These are phyloP conservation scores for Glycine latifolia DNA, from an alignment of 306 rosid genomes.

Conservation along the genomic window DNA sequence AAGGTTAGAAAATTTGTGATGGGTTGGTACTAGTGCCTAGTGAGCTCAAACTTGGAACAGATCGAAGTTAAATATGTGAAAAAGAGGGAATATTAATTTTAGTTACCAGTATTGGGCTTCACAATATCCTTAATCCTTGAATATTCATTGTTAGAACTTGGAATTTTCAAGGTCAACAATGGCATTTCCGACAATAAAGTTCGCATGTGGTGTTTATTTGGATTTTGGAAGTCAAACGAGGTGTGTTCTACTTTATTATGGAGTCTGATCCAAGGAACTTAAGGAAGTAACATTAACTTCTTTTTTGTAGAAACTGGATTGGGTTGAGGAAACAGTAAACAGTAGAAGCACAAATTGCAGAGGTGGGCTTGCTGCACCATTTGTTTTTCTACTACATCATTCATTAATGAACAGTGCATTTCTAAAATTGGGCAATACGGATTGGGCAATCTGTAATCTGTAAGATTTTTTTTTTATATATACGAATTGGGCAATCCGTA, in stretches of 20 bases:
- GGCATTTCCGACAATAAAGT: neutral
- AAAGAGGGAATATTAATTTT: neutral
- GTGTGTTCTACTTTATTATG: slow-evolving; percentile 37
- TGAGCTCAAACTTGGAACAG: slow-evolving; percentile 32
- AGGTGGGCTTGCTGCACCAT: too few relatives aligned
- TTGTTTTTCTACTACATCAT: too few relatives aligned
- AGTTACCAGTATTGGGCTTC: slow-evolving; percentile 28
- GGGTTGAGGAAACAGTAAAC: neutral
- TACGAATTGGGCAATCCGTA: too few relatives aligned
- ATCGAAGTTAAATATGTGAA: slow-evolving; percentile 23
- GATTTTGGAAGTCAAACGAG: slow-evolving; percentile 41
- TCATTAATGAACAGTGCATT: too few relatives aligned
- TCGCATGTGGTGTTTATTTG: slow-evolving; percentile 39
- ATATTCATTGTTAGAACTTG: neutral
- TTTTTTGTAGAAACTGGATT: neutral
- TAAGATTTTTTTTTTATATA: too few relatives aligned
- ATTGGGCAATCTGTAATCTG: too few relatives aligned
- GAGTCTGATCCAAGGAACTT: slow-evolving; percentile 29
- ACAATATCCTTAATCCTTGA: slow-evolving; percentile 6
- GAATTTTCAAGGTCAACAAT: slow-evolving; percentile 13
- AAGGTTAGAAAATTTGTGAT: slow-evolving; percentile 26
- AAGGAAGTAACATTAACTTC: neutral
- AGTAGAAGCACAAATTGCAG: too few relatives aligned
- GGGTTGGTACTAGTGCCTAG: slow-evolving; percentile 5
- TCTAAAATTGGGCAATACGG: too few relatives aligned